Base-by-base conservation (phyloP, 768 basidiomycete genomes). In the Xanthoconium stramineum region DNA sequence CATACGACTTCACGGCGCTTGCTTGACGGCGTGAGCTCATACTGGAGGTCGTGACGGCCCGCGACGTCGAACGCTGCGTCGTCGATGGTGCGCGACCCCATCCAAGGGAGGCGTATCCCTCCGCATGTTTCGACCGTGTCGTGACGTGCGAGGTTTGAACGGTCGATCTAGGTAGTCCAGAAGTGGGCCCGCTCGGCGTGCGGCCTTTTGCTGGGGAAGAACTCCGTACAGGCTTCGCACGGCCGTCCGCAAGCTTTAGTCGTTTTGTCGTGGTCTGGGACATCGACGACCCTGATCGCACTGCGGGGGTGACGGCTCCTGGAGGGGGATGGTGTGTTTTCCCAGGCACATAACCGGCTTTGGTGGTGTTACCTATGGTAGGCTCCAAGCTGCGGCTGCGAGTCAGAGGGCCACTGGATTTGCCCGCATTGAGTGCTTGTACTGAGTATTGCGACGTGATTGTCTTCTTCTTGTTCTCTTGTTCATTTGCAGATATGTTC, bases 381-480 rank as follows among this genome's bases (percentile, higher is more conserved):
- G 69, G 63, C 39, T 71, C 71, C 40, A 68, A 51, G 28, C 71
- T 64, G 12, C 69, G 71, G 19, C 66, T 72, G 32, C 66, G 64
- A 1, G 67, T 61, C 24, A 57, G 29, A 37, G 62, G 61, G 8
- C 55, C 67, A 5, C 51, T 47, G 11, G 60, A 48, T 24, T 65
- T 61, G 39, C 33, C 50, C 8, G 51, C 53, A 39, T 69, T 72
- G 14, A 70, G 60, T 11, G 63, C 65, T 52, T 72, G 69, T 10
- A 63, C 32, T 33, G 70, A 72, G 37, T 71, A 71, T 47, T 71
- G 69, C n/a, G 69, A 71, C 3, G 64, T 72, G 24, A 77, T 60
- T 32, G 74, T 71, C 65, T 76, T 81, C 60, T 81, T 81, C 66
- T 82, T 84, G 71, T 91, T 93, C 75, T 95, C 94, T 73, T 94